Conservation (phyloP, 1,284 basidiomycete species). For the Termitomyces sp. region DNA sequence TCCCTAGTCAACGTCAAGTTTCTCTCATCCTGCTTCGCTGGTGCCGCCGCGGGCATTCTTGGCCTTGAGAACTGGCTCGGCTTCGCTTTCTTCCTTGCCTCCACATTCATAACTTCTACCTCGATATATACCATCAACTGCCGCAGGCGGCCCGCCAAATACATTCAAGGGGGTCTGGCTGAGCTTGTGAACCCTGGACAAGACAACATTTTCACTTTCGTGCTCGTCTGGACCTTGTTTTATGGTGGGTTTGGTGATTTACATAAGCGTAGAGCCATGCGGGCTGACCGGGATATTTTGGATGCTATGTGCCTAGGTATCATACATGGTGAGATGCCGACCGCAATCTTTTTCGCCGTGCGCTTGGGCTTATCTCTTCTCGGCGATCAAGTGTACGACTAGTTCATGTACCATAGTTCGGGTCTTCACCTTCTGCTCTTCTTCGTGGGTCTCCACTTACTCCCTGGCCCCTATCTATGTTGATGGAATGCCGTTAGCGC, state of each 20-base stretch:
- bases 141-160: constrained; percentile 53
- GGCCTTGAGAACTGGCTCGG: constrained; percentile 81
- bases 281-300: not conserved
- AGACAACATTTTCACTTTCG: constrained; percentile 82
- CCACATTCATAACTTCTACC: constrained; percentile 62
- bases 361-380: constrained; percentile 1
- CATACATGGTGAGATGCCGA: constrained; percentile 30
- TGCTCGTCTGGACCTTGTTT: constrained; percentile 86
- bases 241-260: constrained; percentile 53
- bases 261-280: not conserved
- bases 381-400: constrained; percentile 42
- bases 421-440: not conserved
- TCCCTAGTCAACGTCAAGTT: constrained; percentile 65
- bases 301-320: constrained; percentile 22
- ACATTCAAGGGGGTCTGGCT: constrained; percentile 53
- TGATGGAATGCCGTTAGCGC: constrained; percentile 10
- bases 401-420: constrained; percentile 6
- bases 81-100: constrained; percentile 70
- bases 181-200: constrained; percentile 77
- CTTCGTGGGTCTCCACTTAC: constrained; percentile 3
- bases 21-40: constrained; percentile 76
- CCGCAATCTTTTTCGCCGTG: constrained; percentile 1
- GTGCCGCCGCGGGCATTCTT: constrained; percentile 80
- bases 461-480: not conserved
- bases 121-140: constrained; percentile 70